phyloP scores from a whole-genome alignment of 2,329 filamentous ascomycete species.

The Dothistroma septosporum region DNA sequence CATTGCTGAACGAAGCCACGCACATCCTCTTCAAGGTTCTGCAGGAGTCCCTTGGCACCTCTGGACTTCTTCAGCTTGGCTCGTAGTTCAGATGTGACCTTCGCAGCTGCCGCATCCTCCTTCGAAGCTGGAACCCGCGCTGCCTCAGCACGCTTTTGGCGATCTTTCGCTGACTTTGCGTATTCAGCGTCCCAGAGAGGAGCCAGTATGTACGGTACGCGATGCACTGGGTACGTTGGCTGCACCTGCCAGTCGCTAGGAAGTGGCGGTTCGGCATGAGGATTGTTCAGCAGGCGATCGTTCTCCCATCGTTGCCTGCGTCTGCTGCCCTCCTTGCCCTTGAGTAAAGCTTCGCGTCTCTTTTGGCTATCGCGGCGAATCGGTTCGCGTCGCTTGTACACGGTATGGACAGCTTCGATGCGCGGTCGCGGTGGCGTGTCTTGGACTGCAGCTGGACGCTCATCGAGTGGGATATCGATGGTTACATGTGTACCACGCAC shows the following conservation, averaged over 20 bases:
- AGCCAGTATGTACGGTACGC: constrained; percentile 84
- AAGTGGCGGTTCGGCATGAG: constrained; percentile 76
- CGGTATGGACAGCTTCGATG: constrained; percentile 30
- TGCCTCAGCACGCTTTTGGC: constrained; percentile 40
- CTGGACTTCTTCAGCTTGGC: constrained; percentile 74
- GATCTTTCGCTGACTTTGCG: constrained; percentile 29
- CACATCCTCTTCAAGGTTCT: constrained; percentile 80
- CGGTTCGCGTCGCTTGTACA: constrained; percentile 52
- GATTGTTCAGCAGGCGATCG: constrained; percentile 81
- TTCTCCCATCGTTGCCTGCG: constrained; percentile 93
- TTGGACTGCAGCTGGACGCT: constrained; percentile 36
- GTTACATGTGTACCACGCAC: constrained; percentile 56
- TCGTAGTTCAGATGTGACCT: constrained; percentile 74
- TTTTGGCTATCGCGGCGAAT: constrained; percentile 59
- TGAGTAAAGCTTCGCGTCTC: constrained; percentile 70
- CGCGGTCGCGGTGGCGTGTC: constrained; percentile 17
- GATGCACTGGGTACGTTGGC: constrained; percentile 72
- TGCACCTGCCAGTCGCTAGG: constrained; percentile 77
- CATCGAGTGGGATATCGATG: constrained; percentile 73
- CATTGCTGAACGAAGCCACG: constrained; percentile 66
- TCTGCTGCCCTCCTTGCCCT: constrained; percentile 85
- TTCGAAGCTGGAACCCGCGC: constrained; percentile 49
- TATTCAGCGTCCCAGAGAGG: constrained; percentile 70
- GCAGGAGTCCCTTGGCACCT: constrained; percentile 74
- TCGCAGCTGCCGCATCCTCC: constrained; percentile 43